Conservation (phyloP, 306 rosid species). For the Prunus mira region DNA sequence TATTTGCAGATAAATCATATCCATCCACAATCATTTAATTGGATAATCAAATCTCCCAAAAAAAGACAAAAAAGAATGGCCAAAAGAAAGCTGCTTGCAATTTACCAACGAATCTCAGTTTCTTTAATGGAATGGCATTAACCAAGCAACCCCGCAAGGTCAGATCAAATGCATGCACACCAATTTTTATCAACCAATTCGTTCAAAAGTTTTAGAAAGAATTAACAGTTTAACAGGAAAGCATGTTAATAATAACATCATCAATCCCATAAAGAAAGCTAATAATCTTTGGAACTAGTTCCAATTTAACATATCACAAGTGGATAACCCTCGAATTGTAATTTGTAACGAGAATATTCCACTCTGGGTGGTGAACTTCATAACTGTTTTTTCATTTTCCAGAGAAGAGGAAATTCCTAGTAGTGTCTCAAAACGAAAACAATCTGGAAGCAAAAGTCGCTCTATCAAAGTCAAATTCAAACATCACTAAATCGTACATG, state of each 20-base stretch:
- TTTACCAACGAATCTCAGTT: background rate
- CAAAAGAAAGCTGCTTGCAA: conserved; percentile 5
- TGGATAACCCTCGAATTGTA: background rate
- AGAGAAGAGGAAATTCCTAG: no score
- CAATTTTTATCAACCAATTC: background rate
- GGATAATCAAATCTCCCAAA: background rate
- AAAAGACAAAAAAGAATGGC: background rate
- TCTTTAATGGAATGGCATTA: background rate
- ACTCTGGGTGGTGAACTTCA: background rate
- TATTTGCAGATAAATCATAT: background rate
- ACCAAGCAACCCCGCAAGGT: background rate
- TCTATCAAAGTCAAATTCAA: background rate
- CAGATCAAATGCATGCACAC: background rate
- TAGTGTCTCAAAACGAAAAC: no score
- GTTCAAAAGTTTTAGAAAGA: background rate
- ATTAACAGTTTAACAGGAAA: background rate
- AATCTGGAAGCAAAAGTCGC: no score
- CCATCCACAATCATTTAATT: background rate
- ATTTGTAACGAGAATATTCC: no score
- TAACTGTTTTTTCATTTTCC: no score
- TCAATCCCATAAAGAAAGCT: background rate
- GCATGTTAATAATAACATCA: background rate
- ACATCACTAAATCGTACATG: background rate
- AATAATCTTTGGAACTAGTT: background rate
- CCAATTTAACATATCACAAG: background rate